Percentiles rank a stretch among this genome's conserved stretches.
These are phyloP conservation scores for Parsonsia alboflavescens DNA, from an alignment of 257 asterid species.

Conservation along the genomic window DNA sequence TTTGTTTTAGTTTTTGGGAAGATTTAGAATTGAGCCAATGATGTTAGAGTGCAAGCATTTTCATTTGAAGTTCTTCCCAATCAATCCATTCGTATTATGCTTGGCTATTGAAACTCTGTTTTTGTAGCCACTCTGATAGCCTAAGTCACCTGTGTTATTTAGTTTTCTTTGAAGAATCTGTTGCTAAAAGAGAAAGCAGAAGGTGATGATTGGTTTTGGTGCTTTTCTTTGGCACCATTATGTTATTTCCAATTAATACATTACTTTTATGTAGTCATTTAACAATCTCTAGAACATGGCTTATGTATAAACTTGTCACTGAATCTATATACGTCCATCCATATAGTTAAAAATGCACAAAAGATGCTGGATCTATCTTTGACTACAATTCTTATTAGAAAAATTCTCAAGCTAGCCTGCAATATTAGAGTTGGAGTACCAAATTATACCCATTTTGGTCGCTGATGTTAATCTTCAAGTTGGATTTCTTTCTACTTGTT, in stretches of 20 bases:
- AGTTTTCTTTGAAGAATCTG: neutral
- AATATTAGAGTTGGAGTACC: neutral
- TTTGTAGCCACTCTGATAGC: neutral
- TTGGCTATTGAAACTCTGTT: neutral
- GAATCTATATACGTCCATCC: neutral
- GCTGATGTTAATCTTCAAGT: neutral
- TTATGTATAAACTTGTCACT: neutral
- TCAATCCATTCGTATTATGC: neutral
- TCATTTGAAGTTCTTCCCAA: neutral
- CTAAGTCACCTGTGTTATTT: neutral
- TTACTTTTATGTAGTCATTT: neutral
- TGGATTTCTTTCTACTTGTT: neutral
- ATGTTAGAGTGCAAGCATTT: neutral
- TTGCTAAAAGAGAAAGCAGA: neutral
- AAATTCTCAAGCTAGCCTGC: neutral
- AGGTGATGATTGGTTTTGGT: neutral
- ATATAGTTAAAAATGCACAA: neutral
- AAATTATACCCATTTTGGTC: neutral
- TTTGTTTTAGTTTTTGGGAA: neutral
- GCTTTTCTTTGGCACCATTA: neutral
- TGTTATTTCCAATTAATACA: neutral
- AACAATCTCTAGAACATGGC: neutral
- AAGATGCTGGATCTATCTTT: neutral
- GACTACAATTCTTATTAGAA: neutral
- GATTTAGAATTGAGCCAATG: neutral